Conservation (phyloP, 2,329 filamentous ascomycete species). For the Nemania bipapillata region DNA sequence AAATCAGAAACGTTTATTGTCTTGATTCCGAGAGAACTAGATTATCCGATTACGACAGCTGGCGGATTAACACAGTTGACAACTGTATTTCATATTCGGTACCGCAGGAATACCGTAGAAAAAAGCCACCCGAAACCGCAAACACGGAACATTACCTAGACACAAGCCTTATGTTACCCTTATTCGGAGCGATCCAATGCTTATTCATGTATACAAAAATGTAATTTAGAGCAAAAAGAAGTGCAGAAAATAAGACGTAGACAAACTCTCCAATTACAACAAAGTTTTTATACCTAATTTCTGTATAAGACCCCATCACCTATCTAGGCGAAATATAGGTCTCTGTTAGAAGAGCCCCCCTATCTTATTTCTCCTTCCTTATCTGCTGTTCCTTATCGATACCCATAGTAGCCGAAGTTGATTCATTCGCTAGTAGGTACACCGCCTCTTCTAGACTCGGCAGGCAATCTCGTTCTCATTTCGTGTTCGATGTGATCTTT, state of each 20-base stretch:
- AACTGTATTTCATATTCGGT: neutral
- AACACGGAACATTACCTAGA: neutral
- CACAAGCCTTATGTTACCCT: neutral
- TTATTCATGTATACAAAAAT: neutral
- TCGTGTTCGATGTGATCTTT: neutral
- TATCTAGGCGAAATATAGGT: neutral
- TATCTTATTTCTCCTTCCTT: neutral
- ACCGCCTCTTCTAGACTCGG: conserved; percentile 3
- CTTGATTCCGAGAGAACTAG: neutral
- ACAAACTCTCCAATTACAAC: neutral
- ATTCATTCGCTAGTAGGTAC: neutral
- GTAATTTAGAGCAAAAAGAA: neutral
- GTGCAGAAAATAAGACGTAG: neutral
- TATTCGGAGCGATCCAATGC: neutral
- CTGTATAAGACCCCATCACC: neutral
- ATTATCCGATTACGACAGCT: neutral
- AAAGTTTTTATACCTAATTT: neutral
- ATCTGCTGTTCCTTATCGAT: neutral
- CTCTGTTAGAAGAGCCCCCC: neutral
- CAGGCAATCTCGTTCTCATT: neutral
- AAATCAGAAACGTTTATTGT: neutral
- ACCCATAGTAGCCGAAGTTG: neutral
- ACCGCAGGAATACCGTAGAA: neutral
- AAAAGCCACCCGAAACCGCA: neutral
- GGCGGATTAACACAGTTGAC: neutral